These are phyloP conservation scores for Rosa rugosa DNA, from an alignment of 306 rosid species.

Conservation along the genomic window DNA sequence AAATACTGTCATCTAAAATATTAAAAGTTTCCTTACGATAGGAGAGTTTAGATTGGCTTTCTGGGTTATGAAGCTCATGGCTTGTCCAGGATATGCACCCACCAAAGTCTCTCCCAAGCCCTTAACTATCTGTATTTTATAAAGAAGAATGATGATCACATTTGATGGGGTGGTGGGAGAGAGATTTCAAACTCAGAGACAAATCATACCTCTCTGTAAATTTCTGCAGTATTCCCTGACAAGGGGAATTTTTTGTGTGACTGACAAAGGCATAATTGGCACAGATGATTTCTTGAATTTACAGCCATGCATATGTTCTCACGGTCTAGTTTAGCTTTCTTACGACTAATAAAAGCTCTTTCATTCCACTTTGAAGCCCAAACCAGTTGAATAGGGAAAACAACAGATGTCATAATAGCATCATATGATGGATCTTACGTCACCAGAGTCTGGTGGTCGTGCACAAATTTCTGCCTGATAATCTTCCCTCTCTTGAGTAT, in stretches of 20 bases:
- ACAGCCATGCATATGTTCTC: too few species aligned
- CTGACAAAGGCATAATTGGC: too few species aligned
- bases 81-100: conserved; percentile 16
- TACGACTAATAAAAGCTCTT: conserved; percentile 31
- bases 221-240: too few species aligned
- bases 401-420: not conserved
- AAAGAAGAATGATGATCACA: not conserved
- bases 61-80: conserved; percentile 32
- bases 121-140: conserved; percentile 28
- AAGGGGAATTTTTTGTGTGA: too few species aligned
- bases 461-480: conserved; percentile 12
- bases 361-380: conserved; percentile 52
- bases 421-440: too few species aligned
- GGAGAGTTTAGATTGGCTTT: conserved; percentile 30
- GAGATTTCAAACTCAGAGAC: not conserved
- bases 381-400: conserved; percentile 22
- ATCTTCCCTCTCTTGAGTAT: conserved; percentile 46
- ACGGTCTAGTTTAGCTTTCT: too few species aligned
- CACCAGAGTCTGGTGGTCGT: not conserved
- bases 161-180: not conserved
- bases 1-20: not conserved
- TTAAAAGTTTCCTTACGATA: conserved; percentile 22
- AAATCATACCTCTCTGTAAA: too few species aligned
- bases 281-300: too few species aligned
- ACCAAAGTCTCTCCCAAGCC: too few species aligned